Conservation (phyloP, 75 land plant species). For the Cunninghamia lanceolata region DNA sequence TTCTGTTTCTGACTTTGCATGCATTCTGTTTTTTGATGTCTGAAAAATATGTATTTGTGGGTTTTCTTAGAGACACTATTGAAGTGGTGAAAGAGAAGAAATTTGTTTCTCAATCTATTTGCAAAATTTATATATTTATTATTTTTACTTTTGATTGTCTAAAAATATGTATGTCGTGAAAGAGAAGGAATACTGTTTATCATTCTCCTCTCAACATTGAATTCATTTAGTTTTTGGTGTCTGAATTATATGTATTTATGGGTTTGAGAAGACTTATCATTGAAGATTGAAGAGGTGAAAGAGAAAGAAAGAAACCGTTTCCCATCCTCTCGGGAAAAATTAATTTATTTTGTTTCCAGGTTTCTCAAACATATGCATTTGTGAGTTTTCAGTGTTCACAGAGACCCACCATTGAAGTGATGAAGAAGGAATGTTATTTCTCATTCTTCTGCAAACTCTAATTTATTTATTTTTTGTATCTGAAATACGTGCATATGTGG, state of each 20-base stretch:
- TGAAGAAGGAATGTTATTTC: slow-evolving; percentile 43
- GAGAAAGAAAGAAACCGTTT: neutral
- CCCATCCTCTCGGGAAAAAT: neutral
- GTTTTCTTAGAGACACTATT: slow-evolving; percentile 55
- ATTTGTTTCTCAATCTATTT: too few relatives aligned
- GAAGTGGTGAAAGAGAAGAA: slow-evolving; percentile 78
- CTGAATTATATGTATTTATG: neutral
- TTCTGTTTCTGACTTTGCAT: too few relatives aligned
- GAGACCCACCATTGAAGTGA: slow-evolving; percentile 79
- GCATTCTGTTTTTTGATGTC: neutral
- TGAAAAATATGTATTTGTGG: neutral
- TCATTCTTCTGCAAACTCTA: neutral
- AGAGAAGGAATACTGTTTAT: too few relatives aligned
- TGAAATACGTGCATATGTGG: neutral
- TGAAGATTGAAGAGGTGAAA: neutral
- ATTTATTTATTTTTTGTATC: neutral
- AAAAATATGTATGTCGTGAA: neutral
- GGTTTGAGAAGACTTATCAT: neutral
- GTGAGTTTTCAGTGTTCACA: slow-evolving; percentile 14
- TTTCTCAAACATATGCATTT: neutral
- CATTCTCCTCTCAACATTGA: neutral
- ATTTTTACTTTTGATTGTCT: too few relatives aligned
- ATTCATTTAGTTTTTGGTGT: neutral
- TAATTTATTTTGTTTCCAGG: neutral
- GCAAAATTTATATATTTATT: too few relatives aligned